Evolutionary conservation across 2,329 filamentous ascomycete species (phyloP).

Genomic region (Cladosporium oxysporum): DNA sequence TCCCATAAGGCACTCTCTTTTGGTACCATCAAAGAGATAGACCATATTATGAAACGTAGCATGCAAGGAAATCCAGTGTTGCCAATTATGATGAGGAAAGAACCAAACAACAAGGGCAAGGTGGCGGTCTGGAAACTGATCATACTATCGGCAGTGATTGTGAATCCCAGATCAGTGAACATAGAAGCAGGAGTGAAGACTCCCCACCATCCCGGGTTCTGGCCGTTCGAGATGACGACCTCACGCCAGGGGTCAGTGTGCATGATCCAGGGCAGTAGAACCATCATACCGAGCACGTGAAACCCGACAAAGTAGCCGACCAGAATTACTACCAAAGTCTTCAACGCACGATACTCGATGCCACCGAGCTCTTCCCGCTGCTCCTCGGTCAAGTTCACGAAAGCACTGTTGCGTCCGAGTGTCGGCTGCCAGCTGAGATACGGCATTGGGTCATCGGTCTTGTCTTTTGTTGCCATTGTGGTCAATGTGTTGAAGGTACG

Average conservation of each 20-base stretch:
- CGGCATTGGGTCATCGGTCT: conserved; percentile 66
- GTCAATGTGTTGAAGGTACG: conserved; percentile 62
- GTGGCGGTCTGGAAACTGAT: conserved; percentile 77
- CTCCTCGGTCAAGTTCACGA: conserved; percentile 82
- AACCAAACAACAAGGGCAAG: conserved; percentile 73
- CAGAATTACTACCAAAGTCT: conserved; percentile 78
- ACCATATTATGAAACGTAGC: conserved; percentile 91
- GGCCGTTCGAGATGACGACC: conserved; percentile 62
- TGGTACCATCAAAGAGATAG: conserved; percentile 67
- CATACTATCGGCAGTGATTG: conserved; percentile 93
- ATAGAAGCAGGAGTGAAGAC: conserved; percentile 85
- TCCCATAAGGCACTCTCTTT: conserved; percentile 75
- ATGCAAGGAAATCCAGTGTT: conserved; percentile 96
- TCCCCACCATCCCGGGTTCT: conserved; percentile 81
- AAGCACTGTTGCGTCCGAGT: conserved; percentile 88
- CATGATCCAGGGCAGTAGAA: conserved; percentile 78
- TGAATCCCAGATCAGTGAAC: conserved; percentile 95
- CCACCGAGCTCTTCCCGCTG: conserved; percentile 94
- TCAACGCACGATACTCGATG: conserved; percentile 91
- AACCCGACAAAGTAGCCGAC: conserved; percentile 80
- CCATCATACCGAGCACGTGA: conserved; percentile 72
- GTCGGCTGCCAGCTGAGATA: conserved; percentile 96
- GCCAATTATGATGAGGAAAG: conserved; percentile 87
- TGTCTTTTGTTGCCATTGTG: conserved; percentile 44
- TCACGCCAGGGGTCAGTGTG: conserved; percentile 62